Evolutionary conservation across 2,329 filamentous ascomycete genomes (phyloP).

Genomic region (Parastagonospora avenae): DNA sequence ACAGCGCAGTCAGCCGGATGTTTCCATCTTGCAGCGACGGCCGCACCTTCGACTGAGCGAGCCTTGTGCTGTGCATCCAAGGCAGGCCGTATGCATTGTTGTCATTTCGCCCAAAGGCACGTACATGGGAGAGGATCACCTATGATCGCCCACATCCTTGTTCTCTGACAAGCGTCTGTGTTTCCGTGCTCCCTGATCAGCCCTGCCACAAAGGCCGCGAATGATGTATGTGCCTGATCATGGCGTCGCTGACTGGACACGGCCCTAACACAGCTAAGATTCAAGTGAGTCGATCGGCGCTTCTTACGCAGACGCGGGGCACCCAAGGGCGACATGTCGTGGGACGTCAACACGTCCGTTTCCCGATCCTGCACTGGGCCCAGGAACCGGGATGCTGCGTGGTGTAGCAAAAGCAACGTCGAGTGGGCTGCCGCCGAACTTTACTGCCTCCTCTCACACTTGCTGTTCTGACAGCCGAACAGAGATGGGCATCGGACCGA

Average conservation of each 20-base stretch:
- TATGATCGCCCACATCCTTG: slow-evolving; percentile 40
- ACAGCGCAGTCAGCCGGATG: neutral
- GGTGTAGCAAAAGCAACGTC: neutral
- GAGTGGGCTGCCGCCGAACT: neutral
- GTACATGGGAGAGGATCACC: slow-evolving; percentile 21
- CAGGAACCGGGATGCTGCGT: neutral
- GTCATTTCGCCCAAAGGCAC: neutral
- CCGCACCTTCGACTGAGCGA: slow-evolving; percentile 2
- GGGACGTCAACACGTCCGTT: neutral
- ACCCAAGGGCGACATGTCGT: slow-evolving; percentile 13
- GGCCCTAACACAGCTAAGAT: slow-evolving; percentile 11
- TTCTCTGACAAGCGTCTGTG: slow-evolving; percentile 31
- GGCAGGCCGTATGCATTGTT: neutral
- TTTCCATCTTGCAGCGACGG: neutral
- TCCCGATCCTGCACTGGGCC: slow-evolving; percentile 5
- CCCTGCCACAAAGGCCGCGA: slow-evolving; percentile 33
- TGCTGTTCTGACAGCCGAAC: neutral
- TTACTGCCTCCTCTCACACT: neutral
- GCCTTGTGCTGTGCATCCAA: neutral
- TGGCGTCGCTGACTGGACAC: slow-evolving; percentile 28
- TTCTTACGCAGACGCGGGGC: slow-evolving; percentile 16
- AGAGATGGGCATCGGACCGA: neutral
- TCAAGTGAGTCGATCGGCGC: slow-evolving; percentile 26
- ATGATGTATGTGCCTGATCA: slow-evolving; percentile 23
- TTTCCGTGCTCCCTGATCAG: slow-evolving; percentile 43